phyloP scores from a whole-genome alignment of 805 yeast species.

The Danielia reshetovae region DNA sequence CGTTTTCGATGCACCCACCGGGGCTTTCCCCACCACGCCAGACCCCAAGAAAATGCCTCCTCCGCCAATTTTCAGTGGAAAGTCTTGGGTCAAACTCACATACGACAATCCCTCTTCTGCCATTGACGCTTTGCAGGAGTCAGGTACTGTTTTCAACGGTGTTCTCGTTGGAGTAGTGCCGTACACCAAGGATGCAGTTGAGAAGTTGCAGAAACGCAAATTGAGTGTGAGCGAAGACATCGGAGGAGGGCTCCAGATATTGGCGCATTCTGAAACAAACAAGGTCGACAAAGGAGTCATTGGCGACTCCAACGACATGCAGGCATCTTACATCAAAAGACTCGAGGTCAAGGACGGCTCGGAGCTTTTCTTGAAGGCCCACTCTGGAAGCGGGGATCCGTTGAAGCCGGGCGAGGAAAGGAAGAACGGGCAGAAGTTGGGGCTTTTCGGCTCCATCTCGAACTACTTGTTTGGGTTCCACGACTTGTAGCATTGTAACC shows the following conservation, averaged over 20 bases:
- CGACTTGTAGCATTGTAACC: slow-evolving; percentile 36
- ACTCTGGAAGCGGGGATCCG: slow-evolving; percentile 15
- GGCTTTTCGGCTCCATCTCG: slow-evolving; percentile 29
- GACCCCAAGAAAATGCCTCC: not conserved
- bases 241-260: slow-evolving; percentile 31
- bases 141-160: slow-evolving; percentile 70
- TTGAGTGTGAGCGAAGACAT: slow-evolving; percentile 45
- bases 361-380: slow-evolving; percentile 30
- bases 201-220: slow-evolving; percentile 48
- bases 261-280: slow-evolving; percentile 6
- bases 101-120: slow-evolving; percentile 75
- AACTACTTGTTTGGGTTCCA: slow-evolving; percentile 41
- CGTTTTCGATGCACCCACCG: slow-evolving; percentile 10
- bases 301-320: slow-evolving; percentile 14
- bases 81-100: slow-evolving; percentile 88
- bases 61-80: slow-evolving; percentile 75
- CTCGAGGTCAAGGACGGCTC: slow-evolving; percentile 40
- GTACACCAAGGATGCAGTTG: slow-evolving; percentile 56
- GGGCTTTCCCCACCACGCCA: slow-evolving; percentile 8
- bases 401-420: slow-evolving; percentile 17
- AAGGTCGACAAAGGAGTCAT: slow-evolving; percentile 9
- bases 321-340: slow-evolving; percentile 22
- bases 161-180: slow-evolving; percentile 65
- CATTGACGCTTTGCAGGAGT: slow-evolving; percentile 77
- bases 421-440: slow-evolving; percentile 27